Percentiles rank a stretch among this genome's conserved stretches.
These are phyloP conservation scores for Geotrichum armillariae DNA, from an alignment of 1,139 yeast species.

Conservation along the genomic window DNA sequence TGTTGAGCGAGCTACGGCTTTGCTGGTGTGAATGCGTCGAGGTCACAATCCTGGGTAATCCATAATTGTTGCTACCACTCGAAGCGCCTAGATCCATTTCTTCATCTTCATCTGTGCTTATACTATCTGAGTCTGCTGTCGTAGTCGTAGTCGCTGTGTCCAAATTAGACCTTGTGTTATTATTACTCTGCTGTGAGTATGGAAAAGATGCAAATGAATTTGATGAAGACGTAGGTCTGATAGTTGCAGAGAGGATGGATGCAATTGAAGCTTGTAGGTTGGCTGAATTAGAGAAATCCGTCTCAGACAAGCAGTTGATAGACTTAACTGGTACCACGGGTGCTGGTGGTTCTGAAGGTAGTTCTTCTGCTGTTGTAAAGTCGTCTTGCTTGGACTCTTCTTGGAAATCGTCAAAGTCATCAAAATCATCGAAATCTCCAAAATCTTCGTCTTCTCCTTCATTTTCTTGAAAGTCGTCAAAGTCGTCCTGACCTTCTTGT, in stretches of 20 bases:
- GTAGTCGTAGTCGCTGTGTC: no score
- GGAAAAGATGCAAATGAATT: background rate
- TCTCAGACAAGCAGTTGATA: constrained; percentile 24
- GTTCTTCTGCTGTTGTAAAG: background rate
- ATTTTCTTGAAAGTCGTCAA: background rate
- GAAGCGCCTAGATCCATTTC: background rate
- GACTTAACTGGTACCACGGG: constrained; percentile 6
- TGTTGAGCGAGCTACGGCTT: background rate
- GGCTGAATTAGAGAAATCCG: constrained; percentile 31
- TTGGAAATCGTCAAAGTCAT: constrained; percentile 23
- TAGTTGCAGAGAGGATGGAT: constrained; percentile 19
- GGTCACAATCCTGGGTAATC: background rate
- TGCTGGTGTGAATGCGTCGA: background rate
- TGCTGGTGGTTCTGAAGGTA: constrained; percentile 1
- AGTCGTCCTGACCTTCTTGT: no score
- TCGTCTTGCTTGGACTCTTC: constrained; percentile 9
- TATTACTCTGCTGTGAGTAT: background rate
- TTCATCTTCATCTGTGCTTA: background rate
- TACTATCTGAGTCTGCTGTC: constrained; percentile 4
- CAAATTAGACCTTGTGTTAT: background rate
- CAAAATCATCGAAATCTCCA: constrained; percentile 27
- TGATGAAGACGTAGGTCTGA: background rate
- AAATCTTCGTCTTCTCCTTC: constrained; percentile 21
- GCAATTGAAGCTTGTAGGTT: constrained; percentile 29
- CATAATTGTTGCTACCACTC: background rate